Conservation (phyloP, 495 filamentous ascomycete genomes). For the Penicillium roqueforti region DNA sequence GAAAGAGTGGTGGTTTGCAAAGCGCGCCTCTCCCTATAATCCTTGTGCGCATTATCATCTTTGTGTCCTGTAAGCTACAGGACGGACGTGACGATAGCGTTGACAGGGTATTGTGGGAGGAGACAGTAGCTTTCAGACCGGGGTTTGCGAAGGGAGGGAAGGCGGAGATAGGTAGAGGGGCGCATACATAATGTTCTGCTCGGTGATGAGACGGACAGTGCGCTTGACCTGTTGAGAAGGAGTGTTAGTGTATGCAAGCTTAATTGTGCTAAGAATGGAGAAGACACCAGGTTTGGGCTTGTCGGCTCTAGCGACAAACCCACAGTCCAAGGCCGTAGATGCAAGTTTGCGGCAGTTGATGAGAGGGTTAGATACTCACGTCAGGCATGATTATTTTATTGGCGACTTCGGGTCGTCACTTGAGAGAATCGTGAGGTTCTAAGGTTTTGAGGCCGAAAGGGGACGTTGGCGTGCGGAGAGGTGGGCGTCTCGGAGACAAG, state of each 20-base stretch:
- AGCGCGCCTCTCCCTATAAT: not conserved
- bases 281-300: not conserved
- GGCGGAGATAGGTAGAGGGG: slow-evolving; percentile 1
- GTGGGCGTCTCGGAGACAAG: not conserved
- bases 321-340: not conserved
- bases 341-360: not conserved
- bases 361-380: slow-evolving; percentile 31
- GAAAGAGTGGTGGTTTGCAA: not conserved
- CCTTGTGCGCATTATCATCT: not conserved
- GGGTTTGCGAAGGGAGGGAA: slow-evolving; percentile 2
- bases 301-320: not conserved
- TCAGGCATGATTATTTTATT: slow-evolving; percentile 39
- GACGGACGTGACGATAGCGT: not conserved
- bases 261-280: not conserved
- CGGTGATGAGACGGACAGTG: slow-evolving; percentile 84
- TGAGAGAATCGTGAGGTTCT: not conserved
- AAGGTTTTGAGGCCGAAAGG: not conserved
- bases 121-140: not conserved
- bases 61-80: not conserved
- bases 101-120: not conserved
- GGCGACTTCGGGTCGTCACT: not conserved
- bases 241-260: slow-evolving; percentile 2
- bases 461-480: not conserved
- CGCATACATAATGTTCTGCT: slow-evolving; percentile 82
- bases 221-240: slow-evolving; percentile 63